phyloP scores from a whole-genome alignment of 2,329 filamentous ascomycete species.

The Fusarium nelsonii region DNA sequence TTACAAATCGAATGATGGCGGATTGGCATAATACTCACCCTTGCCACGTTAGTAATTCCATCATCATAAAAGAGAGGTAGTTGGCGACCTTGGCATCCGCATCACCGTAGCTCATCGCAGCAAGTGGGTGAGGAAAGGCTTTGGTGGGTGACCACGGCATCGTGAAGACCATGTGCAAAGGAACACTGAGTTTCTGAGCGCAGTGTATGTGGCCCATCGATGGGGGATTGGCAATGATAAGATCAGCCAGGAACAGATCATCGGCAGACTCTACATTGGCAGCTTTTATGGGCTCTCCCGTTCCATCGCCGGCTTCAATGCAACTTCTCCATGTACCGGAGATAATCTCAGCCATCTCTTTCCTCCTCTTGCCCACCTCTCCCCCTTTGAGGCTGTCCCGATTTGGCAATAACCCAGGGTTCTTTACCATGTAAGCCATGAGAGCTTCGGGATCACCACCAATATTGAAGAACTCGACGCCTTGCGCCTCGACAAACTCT shows the following conservation, averaged over 20 bases:
- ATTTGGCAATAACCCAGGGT: conserved; percentile 55
- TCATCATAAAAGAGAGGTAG: conserved; percentile 57
- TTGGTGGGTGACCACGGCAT: conserved; percentile 79
- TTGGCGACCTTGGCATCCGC: conserved; percentile 44
- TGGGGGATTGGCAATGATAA: conserved; percentile 67
- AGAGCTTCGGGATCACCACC: conserved; percentile 67
- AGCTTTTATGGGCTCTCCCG: conserved; percentile 46
- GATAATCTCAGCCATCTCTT: conserved; percentile 55
- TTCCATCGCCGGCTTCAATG: conserved; percentile 54
- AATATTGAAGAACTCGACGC: conserved; percentile 68
- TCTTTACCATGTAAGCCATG: conserved; percentile 59
- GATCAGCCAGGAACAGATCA: conserved; percentile 64
- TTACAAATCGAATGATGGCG: background rate
- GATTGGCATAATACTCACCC: conserved; percentile 55
- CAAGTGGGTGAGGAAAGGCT: conserved; percentile 46
- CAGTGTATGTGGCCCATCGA: conserved; percentile 66
- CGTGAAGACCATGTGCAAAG: conserved; percentile 66
- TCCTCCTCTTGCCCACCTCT: conserved; percentile 53
- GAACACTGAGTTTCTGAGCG: conserved; percentile 62
- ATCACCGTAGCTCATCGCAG: conserved; percentile 55
- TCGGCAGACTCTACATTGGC: conserved; percentile 43
- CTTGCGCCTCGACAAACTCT: conserved; percentile 64
- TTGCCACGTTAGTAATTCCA: conserved; percentile 82
- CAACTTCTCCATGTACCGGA: conserved; percentile 54
- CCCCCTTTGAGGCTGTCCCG: conserved; percentile 53